These are phyloP conservation scores for Paracoccidioides brasiliensis DNA, from an alignment of 2,329 filamentous ascomycete species.

Conservation along the genomic window DNA sequence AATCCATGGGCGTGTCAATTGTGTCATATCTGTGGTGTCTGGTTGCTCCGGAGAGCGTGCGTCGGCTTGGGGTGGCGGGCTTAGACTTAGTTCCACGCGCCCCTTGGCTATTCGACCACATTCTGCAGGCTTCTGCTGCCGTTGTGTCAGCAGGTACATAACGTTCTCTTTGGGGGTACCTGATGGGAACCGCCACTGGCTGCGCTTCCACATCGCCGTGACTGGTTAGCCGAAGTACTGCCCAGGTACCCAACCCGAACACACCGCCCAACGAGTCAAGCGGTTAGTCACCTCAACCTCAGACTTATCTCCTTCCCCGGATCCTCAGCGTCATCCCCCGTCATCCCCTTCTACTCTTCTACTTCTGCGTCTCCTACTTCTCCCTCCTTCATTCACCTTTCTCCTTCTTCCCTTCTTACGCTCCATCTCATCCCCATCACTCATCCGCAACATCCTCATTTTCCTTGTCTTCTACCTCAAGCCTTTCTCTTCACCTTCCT, in stretches of 20 bases:
- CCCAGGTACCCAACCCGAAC: neutral
- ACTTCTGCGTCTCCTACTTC: neutral
- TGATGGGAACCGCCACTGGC: neutral
- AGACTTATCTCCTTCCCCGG: neutral
- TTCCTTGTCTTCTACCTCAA: constrained; percentile 8
- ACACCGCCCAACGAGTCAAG: neutral
- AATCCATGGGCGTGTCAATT: no score
- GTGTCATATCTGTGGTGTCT: no score
- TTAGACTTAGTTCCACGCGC: constrained; percentile 1
- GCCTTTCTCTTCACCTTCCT: constrained; percentile 10
- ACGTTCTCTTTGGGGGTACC: neutral
- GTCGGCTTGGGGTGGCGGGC: no score
- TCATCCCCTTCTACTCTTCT: neutral
- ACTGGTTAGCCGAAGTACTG: neutral
- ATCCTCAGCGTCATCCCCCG: neutral
- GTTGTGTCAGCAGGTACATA: neutral
- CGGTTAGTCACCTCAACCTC: constrained; percentile 7
- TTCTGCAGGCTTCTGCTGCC: neutral
- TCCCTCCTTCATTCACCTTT: constrained; percentile 4
- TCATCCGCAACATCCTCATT: neutral
- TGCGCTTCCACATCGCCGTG: neutral
- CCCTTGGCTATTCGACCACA: neutral
- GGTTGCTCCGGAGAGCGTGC: no score
- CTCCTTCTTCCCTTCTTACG: constrained; percentile 13
- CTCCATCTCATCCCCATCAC: neutral